These are phyloP conservation scores for Sarocladiaceae sp. DNA, from an alignment of 2,329 filamentous ascomycete species.

Conservation along the genomic window DNA sequence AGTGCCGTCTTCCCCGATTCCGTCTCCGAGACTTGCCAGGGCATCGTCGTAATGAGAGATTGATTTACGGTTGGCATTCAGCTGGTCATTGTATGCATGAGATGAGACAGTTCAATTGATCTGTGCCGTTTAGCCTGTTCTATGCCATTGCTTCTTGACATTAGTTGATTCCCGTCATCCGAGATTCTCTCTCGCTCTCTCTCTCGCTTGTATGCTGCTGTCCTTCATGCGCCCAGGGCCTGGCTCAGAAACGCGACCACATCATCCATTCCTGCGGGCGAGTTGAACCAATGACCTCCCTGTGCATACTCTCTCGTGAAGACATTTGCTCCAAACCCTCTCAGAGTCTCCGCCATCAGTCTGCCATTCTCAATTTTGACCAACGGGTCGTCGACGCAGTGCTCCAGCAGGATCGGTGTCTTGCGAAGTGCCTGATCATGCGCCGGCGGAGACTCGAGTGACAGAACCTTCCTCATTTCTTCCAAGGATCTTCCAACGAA, in stretches of 20 bases:
- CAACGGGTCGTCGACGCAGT: conserved; percentile 37
- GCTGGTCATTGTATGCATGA: too few relatives aligned
- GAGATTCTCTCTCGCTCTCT: too few relatives aligned
- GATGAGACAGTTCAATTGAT: too few relatives aligned
- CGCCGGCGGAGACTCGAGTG: conserved; percentile 9
- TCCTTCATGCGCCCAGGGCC: too few relatives aligned
- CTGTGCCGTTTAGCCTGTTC: too few relatives aligned
- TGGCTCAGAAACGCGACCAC: conserved; percentile 26
- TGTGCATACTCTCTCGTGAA: conserved; percentile 33
- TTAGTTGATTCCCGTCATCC: too few relatives aligned
- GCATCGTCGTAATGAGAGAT: too few relatives aligned
- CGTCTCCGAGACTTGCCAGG: too few relatives aligned
- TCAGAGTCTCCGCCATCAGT: conserved; percentile 26
- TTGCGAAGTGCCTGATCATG: conserved; percentile 27
- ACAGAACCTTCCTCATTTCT: conserved; percentile 25
- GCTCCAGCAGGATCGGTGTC: conserved; percentile 38
- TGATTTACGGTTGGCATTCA: too few relatives aligned
- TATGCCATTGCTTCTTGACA: too few relatives aligned
- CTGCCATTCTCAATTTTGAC: conserved; percentile 31
- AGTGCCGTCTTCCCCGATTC: too few relatives aligned
- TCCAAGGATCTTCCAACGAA: conserved; percentile 25
- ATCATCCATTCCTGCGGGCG: conserved; percentile 36
- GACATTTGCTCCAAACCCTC: conserved; percentile 30
- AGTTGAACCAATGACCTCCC: conserved; percentile 39
- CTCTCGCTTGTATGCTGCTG: too few relatives aligned